Conservation (phyloP, 768 basidiomycete genomes). For the Podaxis rugospora region DNA sequence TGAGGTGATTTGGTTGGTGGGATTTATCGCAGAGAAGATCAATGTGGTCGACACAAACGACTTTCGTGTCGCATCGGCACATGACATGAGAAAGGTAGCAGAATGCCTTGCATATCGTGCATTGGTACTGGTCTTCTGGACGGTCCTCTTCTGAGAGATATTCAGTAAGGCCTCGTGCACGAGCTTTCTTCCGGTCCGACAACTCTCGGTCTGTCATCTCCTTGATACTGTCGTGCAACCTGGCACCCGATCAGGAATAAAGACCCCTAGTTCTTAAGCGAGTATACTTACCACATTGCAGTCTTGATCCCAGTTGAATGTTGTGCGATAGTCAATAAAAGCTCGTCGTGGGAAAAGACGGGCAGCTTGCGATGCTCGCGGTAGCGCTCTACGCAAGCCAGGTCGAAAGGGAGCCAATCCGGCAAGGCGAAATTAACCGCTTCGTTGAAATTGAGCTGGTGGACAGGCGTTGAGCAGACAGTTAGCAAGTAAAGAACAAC, state of each 20-base stretch:
- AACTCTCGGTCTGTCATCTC: slow-evolving; percentile 91
- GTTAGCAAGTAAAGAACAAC: not conserved
- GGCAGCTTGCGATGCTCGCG: slow-evolving; percentile 88
- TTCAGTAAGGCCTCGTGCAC: slow-evolving; percentile 59
- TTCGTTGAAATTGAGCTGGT: slow-evolving; percentile 95
- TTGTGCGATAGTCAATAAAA: slow-evolving; percentile 95
- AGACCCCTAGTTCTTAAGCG: not conserved
- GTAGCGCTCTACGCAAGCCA: slow-evolving; percentile 87
- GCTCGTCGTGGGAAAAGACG: slow-evolving; percentile 97
- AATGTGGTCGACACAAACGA: slow-evolving; percentile 85
- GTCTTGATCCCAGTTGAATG: slow-evolving; percentile 91
- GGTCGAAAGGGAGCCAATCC: slow-evolving; percentile 87
- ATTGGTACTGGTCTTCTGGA: slow-evolving; percentile 94
- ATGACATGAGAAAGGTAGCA: slow-evolving; percentile 93
- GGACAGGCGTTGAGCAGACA: slow-evolving; percentile 18
- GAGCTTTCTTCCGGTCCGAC: slow-evolving; percentile 56
- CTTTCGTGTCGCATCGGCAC: slow-evolving; percentile 71
- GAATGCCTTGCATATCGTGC: slow-evolving; percentile 87
- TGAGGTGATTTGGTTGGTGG: slow-evolving; percentile 38
- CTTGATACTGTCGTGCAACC: slow-evolving; percentile 78
- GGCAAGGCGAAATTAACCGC: slow-evolving; percentile 98
- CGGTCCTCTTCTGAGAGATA: slow-evolving; percentile 74
- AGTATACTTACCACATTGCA: slow-evolving; percentile 72
- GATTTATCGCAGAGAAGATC: slow-evolving; percentile 64
- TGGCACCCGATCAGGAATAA: slow-evolving; percentile 26